Evolutionary conservation across 2,329 filamentous ascomycete genomes (phyloP).

Genomic region (Xylaria polymorpha): DNA sequence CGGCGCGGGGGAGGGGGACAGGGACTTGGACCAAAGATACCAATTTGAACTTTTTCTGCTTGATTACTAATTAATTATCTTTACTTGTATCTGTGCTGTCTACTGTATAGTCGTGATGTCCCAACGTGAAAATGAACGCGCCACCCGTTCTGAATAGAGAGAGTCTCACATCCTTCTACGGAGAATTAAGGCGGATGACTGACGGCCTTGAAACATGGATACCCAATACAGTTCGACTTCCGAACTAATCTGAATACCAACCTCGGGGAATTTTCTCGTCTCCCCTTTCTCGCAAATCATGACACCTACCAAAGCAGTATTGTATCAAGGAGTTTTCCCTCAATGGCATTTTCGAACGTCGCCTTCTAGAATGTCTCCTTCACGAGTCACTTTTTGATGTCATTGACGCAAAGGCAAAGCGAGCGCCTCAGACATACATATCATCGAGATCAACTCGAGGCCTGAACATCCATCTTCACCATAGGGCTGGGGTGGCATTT

Average conservation of each 20-base stretch:
- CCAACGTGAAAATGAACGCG: neutral
- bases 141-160: neutral
- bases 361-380: constrained; percentile 1
- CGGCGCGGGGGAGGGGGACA: constrained; percentile 26
- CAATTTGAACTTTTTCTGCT: constrained; percentile 34
- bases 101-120: neutral
- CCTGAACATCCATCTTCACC: neutral
- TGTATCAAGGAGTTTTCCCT: neutral
- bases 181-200: neutral
- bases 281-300: neutral
- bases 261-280: neutral
- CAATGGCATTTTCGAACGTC: neutral
- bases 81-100: neutral
- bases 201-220: neutral
- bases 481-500: constrained; percentile 1
- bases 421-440: neutral
- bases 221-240: neutral
- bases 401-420: neutral
- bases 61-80: neutral
- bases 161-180: neutral
- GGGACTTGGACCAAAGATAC: constrained; percentile 31
- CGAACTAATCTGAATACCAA: neutral
- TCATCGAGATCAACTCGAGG: constrained; percentile 10
- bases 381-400: constrained; percentile 1
- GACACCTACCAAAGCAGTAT: neutral